Percentiles rank a stretch among this genome's conserved stretches.
phyloP scores from a whole-genome alignment of 441 rosid species.

The Gossypium aridum region DNA sequence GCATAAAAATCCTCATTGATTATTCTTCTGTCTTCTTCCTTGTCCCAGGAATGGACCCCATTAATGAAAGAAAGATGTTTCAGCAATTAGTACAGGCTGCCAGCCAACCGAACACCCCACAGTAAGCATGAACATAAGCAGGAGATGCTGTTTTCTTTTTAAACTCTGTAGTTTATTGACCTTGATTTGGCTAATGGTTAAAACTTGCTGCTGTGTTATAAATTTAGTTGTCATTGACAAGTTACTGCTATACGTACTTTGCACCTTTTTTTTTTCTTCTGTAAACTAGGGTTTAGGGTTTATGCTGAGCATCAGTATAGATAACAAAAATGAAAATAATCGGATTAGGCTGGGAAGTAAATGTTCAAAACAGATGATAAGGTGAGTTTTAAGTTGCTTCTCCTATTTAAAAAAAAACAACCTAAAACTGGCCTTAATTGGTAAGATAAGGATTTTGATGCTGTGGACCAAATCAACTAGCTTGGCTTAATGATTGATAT shows the following conservation, averaged over 20 bases:
- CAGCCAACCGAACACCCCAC: constrained; percentile 91
- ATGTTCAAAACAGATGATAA: neutral
- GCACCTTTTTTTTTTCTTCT: neutral
- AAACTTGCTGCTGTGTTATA: neutral
- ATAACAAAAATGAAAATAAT: neutral
- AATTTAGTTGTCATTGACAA: neutral
- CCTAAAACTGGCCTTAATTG: neutral
- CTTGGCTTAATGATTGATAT: neutral
- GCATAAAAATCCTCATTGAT: neutral
- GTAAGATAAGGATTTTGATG: neutral
- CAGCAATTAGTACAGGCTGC: constrained; percentile 96
- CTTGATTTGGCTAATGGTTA: neutral
- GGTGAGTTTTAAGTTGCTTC: neutral
- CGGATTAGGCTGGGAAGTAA: neutral
- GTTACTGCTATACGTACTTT: neutral
- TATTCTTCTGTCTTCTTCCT: constrained; percentile 4
- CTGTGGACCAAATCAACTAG: neutral
- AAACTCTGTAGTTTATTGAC: neutral
- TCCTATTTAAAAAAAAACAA: neutral
- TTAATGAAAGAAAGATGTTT: constrained; percentile 97
- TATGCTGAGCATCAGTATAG: neutral
- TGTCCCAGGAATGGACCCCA: constrained; percentile 86
- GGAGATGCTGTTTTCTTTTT: neutral
- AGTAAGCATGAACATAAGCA: constrained; percentile 38
- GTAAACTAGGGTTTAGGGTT: neutral